A percentile compares a stretch with the other conserved stretches of the same genome.
These are phyloP conservation scores for Populus deltoides DNA, from an alignment of 345 rosid genomes.

Conservation along the genomic window DNA sequence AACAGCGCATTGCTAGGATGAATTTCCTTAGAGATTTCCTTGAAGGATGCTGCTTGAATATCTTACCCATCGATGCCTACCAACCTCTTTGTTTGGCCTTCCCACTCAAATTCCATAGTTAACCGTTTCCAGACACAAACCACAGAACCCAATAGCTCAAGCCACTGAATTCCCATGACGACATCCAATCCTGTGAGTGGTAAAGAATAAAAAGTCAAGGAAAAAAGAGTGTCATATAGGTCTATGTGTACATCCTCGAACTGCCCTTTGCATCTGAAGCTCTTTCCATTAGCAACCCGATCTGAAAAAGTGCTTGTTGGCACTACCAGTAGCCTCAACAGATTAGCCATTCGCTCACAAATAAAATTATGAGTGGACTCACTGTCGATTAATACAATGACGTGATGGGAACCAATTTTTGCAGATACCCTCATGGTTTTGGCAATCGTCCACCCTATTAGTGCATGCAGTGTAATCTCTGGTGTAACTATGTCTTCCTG, in stretches of 20 bases:
- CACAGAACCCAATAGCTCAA: background rate
- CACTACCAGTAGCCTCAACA: background rate
- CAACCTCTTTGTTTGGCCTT: background rate
- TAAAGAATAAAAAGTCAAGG: background rate
- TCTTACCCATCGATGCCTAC: background rate
- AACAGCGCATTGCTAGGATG: too few relatives aligned
- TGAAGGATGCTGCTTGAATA: background rate
- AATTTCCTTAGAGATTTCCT: background rate
- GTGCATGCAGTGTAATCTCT: background rate
- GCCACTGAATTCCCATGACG: background rate
- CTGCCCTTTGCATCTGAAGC: background rate
- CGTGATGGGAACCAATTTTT: background rate
- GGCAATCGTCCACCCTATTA: background rate
- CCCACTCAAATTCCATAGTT: conserved; percentile 1
- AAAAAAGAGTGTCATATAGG: background rate
- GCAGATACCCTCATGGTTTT: background rate
- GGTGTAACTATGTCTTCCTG: too few relatives aligned
- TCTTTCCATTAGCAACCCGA: background rate
- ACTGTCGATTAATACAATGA: background rate
- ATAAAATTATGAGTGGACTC: background rate
- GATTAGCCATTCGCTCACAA: background rate
- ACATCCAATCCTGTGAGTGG: background rate
- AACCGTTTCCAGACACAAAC: background rate
- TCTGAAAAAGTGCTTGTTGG: background rate
- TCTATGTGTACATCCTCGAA: background rate